phyloP scores from a whole-genome alignment of 768 basidiomycete genomes.

The Boletus vermiculosoides region DNA sequence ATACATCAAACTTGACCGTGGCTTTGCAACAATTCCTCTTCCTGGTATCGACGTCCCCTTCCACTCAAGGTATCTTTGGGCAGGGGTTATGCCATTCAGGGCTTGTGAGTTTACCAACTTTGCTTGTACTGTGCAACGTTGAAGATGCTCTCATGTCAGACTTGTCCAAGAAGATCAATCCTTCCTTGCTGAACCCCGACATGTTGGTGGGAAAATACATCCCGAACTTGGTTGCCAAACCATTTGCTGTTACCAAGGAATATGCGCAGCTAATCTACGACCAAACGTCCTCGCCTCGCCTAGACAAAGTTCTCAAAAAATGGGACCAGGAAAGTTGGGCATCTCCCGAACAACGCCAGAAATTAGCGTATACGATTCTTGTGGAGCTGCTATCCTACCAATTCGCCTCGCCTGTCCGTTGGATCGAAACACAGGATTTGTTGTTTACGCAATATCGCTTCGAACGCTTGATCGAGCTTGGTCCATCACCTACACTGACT shows the following conservation, averaged over 20 bases:
- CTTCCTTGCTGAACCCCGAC: slow-evolving; percentile 88
- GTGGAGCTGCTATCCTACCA: slow-evolving; percentile 98
- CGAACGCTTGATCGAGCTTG: slow-evolving; percentile 93
- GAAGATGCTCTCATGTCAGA: slow-evolving; percentile 44
- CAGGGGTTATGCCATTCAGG: slow-evolving; percentile 95
- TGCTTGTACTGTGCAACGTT: not conserved
- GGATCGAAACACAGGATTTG: slow-evolving; percentile 98
- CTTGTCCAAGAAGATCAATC: slow-evolving; percentile 96
- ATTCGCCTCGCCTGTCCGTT: slow-evolving; percentile 96
- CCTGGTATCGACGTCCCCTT: slow-evolving; percentile 99
- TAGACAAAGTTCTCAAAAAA: slow-evolving; percentile 89
- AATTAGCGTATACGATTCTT: slow-evolving; percentile 92
- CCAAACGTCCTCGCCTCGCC: slow-evolving; percentile 91
- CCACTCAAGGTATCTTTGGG: slow-evolving; percentile 99
- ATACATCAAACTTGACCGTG: slow-evolving; percentile 91
- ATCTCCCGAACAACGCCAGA: slow-evolving; percentile 76
- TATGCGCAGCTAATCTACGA: slow-evolving; percentile 96
- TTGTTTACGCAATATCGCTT: slow-evolving; percentile 85
- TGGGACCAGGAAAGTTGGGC: slow-evolving; percentile 95
- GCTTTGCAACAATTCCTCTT: slow-evolving; percentile 92
- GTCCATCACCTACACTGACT: slow-evolving; percentile 93
- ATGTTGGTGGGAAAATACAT: slow-evolving; percentile 95
- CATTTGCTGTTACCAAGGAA: slow-evolving; percentile 77
- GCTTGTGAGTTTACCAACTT: slow-evolving; percentile 63
- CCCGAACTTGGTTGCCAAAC: slow-evolving; percentile 91